Base-by-base conservation (phyloP, 2,329 filamentous ascomycete genomes). In the Botryotinia globosa region DNA sequence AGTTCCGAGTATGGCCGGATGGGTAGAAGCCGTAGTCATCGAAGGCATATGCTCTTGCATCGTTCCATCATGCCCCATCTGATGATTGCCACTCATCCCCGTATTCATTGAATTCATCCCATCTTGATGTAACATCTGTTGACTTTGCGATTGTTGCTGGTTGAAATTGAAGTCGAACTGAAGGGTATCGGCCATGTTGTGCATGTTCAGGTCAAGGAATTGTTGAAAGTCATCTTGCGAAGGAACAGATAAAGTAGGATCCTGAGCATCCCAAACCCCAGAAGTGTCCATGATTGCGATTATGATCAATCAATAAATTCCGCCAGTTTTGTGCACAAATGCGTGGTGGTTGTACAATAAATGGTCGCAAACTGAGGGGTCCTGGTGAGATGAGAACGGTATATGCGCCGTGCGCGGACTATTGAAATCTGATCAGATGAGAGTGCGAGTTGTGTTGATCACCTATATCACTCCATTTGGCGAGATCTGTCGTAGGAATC, bases 181-280 rank as follows among this genome's bases (percentile, higher is more conserved):
- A 78, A 90, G 83, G 69, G 83, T 82, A 72, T 89, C 87, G 74
- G 81, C 81, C 73, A 90, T 81, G 74, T 81, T 85, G 44, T 83
- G 84, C 83, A 90, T 82, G 73, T 85, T 86, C 83, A 91, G 87
- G 76, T 90, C 86, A 74, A 91, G 83, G 73, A 90, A 90, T 76
- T 90, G 88, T 75, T 89, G 85, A 78, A 91, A 90, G 56, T 90
- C 88, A 79, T 90, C 88, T 65, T 90, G 88, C 68, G 83, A 80
- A 9, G 84, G 77, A 18, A 84, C 80, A 42, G 85, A 82, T 80
- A 89, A 83, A 73, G 83, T 83, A 77, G 88, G 86, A 77, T 89
- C 87, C 78, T 88, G 85, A 67, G 84, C 83, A 76, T 86, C 85
- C 89, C 88, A 90, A 14, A 75, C 75, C 29, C 67, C 69, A 18